Percentiles rank a stretch among this genome's conserved stretches.
Conservation (phyloP, 225 moss, liverwort and hornwort genomes). For the Pseudisothecium myosuroides region DNA sequence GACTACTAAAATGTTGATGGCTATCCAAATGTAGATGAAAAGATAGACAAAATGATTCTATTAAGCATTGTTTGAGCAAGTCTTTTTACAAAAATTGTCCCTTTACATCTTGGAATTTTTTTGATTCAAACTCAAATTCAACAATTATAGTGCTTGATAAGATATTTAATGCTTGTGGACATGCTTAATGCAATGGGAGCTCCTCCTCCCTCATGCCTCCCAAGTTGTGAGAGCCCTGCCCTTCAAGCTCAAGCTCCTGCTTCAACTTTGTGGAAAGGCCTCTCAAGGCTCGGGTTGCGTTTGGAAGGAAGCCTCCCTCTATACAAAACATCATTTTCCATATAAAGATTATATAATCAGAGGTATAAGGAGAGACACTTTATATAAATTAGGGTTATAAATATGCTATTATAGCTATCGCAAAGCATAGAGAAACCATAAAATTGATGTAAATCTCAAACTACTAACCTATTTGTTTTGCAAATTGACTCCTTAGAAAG, state of each 20-base stretch:
- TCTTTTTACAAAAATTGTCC: neutral
- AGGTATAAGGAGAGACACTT: accelerated
- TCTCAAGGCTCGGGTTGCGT: accelerated
- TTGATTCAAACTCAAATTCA: neutral
- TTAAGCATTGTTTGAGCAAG: neutral
- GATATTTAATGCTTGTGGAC: neutral
- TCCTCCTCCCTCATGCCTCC: neutral
- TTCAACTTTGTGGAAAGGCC: neutral
- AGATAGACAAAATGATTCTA: neutral
- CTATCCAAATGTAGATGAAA: neutral
- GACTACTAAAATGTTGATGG: no score
- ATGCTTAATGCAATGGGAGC: accelerated
- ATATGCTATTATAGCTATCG: neutral
- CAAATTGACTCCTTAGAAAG: neutral
- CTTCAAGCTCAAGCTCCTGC: accelerated
- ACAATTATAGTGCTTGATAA: neutral
- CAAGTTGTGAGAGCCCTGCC: accelerated
- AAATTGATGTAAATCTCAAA: neutral
- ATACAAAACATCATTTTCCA: neutral
- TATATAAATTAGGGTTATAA: neutral
- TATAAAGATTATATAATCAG: neutral
- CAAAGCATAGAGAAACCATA: neutral
- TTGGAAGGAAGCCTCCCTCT: accelerated
- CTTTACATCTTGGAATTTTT: neutral
- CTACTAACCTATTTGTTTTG: neutral